Base-by-base conservation (phyloP, 202 grass and related monocot species). In the Hordeum pubiflorum region DNA sequence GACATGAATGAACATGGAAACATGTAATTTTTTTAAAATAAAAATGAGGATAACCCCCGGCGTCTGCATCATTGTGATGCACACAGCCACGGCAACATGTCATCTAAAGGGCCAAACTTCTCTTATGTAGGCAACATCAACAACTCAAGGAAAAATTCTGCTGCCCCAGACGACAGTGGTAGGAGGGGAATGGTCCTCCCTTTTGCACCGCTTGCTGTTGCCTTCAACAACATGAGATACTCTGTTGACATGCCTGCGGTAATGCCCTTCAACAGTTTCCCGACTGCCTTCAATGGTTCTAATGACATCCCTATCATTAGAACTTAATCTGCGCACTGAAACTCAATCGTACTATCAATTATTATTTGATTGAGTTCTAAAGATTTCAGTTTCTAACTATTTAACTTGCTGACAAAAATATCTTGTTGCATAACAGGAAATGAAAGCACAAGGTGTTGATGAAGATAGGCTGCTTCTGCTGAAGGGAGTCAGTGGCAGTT, bases 231-330 rank as follows among this genome's bases (percentile, higher is more conserved):
- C 55, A 68, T 95, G 20, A 88, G 38, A 86, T 95, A 95, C 72
- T 95, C 89, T 69, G 93, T 96, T 46, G 93, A 92, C 80, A 96
- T 96, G 93, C 93, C 90, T 58, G 65, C 73, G 76, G 91, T 91
- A 84, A 88, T 62, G 5, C 36, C 74, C 50, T n/a, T 55, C 5
- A 1, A 6, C 46, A 23, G 10, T n/a, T 34, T 50, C 46, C 14
- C 5, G 15, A 17, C 46, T 17, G 1, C 46, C 46, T 17, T 50
- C 46, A 50, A 50, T 50, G 46, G 46, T 50, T 50, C 46, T 17
- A 50, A 50, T 50, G 14, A 2, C 46, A 17, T 6, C 5, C 13
- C 44, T 6, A 17, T 17, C 44, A 48, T 48, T 48, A 48, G 44
- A 48, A 17, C 44, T 50, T 50, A 50, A 50, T 50, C 46, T 50